Evolutionary conservation across 2,329 filamentous ascomycete species (phyloP).

Genomic region (Calonectria hongkongensis): DNA sequence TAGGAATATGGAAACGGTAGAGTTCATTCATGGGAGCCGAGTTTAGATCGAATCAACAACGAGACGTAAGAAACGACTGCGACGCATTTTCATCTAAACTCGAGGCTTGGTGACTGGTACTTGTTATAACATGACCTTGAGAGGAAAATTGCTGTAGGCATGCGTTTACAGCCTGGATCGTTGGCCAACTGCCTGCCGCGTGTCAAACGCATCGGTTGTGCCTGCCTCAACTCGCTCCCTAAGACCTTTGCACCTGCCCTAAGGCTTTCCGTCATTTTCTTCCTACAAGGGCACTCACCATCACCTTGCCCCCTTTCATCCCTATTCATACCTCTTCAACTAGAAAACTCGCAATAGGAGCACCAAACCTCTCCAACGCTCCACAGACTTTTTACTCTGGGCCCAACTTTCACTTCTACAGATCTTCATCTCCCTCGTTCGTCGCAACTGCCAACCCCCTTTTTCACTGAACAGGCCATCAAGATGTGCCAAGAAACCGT

Average conservation of each 20-base stretch:
- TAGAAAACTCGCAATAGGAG: too few species aligned
- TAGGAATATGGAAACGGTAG: constrained; percentile 55
- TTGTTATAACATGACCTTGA: background rate
- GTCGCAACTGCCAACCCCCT: background rate
- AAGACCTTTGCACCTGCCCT: constrained; percentile 2
- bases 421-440: background rate
- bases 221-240: background rate
- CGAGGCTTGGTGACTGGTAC: background rate
- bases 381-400: too few species aligned
- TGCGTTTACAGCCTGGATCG: background rate
- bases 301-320: background rate
- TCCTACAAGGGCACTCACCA: background rate
- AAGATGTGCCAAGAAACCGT: constrained; percentile 52
- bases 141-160: background rate
- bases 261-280: background rate
- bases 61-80: background rate
- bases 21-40: background rate
- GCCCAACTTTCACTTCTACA: background rate
- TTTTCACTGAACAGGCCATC: background rate
- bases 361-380: background rate
- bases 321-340: background rate
- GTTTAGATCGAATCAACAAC: background rate
- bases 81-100: background rate
- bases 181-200: background rate
- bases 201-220: background rate